A percentile compares a stretch with the other conserved stretches of the same genome.
Evolutionary conservation across 2,329 filamentous ascomycete species (phyloP).

Genomic region (Calonectria hongkongensis): DNA sequence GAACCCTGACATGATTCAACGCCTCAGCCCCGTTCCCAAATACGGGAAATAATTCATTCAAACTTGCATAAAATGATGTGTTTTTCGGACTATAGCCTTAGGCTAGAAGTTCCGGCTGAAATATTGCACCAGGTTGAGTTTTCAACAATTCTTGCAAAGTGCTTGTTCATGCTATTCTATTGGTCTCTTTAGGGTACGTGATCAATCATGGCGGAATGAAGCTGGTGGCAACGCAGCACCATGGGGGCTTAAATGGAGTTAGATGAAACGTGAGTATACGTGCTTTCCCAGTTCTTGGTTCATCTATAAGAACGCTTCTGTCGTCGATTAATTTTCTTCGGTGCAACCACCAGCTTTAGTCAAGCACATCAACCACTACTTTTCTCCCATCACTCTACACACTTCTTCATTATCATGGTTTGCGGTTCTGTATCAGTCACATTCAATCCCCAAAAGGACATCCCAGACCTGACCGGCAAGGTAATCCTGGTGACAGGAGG

Average conservation of each 20-base stretch:
- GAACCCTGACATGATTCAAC: background rate
- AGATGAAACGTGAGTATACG: background rate
- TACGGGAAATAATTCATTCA: background rate
- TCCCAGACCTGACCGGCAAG: constrained; percentile 82
- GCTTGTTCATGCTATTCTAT: background rate
- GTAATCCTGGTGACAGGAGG: constrained; percentile 90
- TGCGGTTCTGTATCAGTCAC: constrained; percentile 18
- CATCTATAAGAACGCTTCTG: constrained; percentile 7
- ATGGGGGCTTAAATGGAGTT: background rate
- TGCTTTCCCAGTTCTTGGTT: background rate
- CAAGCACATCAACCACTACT: background rate
- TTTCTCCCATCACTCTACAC: background rate
- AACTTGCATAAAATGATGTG: constrained; percentile 10
- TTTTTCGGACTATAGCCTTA: background rate
- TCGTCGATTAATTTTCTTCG: background rate
- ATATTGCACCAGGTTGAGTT: background rate
- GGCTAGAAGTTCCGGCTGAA: background rate
- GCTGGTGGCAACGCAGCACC: background rate
- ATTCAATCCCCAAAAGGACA: constrained; percentile 58
- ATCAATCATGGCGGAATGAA: too few species aligned
- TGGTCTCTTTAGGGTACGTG: constrained; percentile 17
- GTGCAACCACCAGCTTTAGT: background rate
- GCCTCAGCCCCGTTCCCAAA: background rate
- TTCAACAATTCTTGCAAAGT: background rate
- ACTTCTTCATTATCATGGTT: constrained; percentile 11